Base-by-base conservation (phyloP, 129 eudicot genomes). In the Lactuca saligna region DNA sequence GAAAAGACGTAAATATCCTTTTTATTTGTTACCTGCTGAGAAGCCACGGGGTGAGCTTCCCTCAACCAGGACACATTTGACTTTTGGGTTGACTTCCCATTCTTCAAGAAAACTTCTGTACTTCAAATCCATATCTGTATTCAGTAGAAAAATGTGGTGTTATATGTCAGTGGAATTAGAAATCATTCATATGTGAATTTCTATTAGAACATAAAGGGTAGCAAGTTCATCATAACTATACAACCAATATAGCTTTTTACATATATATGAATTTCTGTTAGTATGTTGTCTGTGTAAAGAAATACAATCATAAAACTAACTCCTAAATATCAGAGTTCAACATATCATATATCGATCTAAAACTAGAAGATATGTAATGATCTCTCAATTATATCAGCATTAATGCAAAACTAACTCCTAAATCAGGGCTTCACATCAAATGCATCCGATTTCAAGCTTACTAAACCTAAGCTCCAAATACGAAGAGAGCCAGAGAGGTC, bases 1-100 rank as follows among this genome's bases (percentile, higher is more conserved):
- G 46, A 48, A 49, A n/a, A 25, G 5, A 61, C 66, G 35, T 16
- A 31, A 20, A 9, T 34, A 33, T 46, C 33, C 3, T 46, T 46
- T 35, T n/a, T 4, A 1, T 25, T 16, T 2, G 5, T 73, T 77
- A 91, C 97, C 97, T 76, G 97, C 97, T 60, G 86, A 91, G 60
- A 91, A 91, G 54, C 96, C 97, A 32, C 97, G 96, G 13, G 97
- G 74, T 33, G 97, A 81, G 73, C 96, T 87, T 38, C 97, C 80
- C 73, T 91, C 97, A 71, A 88, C 88, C 80, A 88, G 54, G 10
- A 91, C 88, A 75, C 96, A 91, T 71, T 85, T 91, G 54, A 91
- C 96, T 38, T 70, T 83, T 3, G 92, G 96, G 58, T 91, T 90
- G 7, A 48, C 67, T 82, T 91, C 97, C 97, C 97, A 91, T 64